Evolutionary conservation across 208 protist species (phyloP).

Genomic region (Leishmania gerbilli): DNA sequence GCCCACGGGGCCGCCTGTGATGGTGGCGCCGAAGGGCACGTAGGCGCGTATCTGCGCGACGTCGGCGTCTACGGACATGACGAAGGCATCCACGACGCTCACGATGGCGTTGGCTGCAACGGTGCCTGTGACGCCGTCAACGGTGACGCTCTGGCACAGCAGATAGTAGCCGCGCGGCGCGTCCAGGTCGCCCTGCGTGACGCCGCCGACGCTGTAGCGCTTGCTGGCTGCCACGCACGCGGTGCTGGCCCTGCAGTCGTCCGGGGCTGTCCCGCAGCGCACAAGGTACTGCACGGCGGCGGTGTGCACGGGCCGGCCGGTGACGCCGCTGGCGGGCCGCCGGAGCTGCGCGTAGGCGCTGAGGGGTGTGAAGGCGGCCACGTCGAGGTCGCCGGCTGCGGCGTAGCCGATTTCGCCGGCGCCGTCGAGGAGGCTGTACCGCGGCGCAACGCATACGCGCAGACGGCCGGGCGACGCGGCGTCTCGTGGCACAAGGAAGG

Average conservation of each 20-base stretch:
- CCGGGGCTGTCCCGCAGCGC: constrained; percentile 24
- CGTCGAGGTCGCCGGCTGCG: constrained; percentile 1
- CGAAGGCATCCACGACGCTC: constrained; percentile 36
- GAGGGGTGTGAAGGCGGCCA: not conserved
- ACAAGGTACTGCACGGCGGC: constrained; percentile 42
- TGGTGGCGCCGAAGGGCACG: constrained; percentile 23
- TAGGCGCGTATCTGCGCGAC: constrained; percentile 32
- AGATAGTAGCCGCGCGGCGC: constrained; percentile 36
- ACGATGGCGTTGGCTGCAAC: constrained; percentile 35
- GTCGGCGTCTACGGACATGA: constrained; percentile 22
- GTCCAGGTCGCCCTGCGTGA: constrained; percentile 8
- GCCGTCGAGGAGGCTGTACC: constrained; percentile 4
- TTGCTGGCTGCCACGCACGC: constrained; percentile 22
- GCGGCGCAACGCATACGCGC: constrained; percentile 31
- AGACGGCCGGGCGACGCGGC: constrained; percentile 3
- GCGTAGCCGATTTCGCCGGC: constrained; percentile 36
- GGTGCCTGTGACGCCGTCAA: constrained; percentile 9
- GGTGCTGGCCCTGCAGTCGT: constrained; percentile 6
- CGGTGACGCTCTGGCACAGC: constrained; percentile 48
- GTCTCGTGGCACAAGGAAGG: constrained; percentile 32
- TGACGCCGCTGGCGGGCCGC: constrained; percentile 31
- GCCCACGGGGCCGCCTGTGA: constrained; percentile 27
- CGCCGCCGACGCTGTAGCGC: constrained; percentile 35
- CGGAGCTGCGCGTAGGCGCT: not conserved
- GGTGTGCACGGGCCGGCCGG: constrained; percentile 34